These are phyloP conservation scores for Dovyalis caffra DNA, from an alignment of 345 rosid genomes.

Conservation along the genomic window DNA sequence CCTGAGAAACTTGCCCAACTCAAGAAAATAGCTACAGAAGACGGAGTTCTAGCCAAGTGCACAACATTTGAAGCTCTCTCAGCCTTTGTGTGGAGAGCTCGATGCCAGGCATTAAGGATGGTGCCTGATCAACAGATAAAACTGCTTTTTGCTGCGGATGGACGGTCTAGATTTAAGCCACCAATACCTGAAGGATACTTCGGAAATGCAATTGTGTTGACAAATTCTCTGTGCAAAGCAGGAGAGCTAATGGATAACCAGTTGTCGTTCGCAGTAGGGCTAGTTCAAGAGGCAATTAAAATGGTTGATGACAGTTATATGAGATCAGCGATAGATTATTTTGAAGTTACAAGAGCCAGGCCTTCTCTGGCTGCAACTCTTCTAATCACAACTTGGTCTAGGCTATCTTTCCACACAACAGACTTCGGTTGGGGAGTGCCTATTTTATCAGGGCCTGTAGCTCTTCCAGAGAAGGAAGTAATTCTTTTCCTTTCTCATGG, in stretches of 20 bases:
- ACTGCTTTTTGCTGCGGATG: slow-evolving; percentile 84
- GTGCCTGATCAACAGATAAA: slow-evolving; percentile 68
- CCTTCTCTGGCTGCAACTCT: slow-evolving; percentile 77
- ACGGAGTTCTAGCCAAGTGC: slow-evolving; percentile 44
- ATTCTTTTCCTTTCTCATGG: slow-evolving; percentile 70
- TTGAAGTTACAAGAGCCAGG: slow-evolving; percentile 75
- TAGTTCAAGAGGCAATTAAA: slow-evolving; percentile 60
- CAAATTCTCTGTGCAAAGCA: slow-evolving; percentile 55
- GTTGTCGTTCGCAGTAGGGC: slow-evolving; percentile 45
- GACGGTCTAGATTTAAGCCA: slow-evolving; percentile 63
- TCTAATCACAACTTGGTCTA: slow-evolving; percentile 80
- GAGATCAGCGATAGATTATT: slow-evolving; percentile 88
- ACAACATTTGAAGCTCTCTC: slow-evolving; percentile 76
- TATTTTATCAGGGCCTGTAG: slow-evolving; percentile 68
- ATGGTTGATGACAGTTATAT: slow-evolving; percentile 67
- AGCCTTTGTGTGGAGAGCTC: slow-evolving; percentile 75
- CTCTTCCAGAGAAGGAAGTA: slow-evolving; percentile 87
- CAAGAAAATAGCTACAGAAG: slow-evolving; percentile 46
- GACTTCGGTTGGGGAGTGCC: slow-evolving; percentile 95
- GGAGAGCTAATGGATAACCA: slow-evolving; percentile 63
- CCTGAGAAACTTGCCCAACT: slow-evolving; percentile 59
- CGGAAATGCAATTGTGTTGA: slow-evolving; percentile 74
- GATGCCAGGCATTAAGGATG: slow-evolving; percentile 60
- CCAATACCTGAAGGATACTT: slow-evolving; percentile 64
- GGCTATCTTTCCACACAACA: slow-evolving; percentile 69